Percentiles rank a stretch among this genome's conserved stretches.
Conservation (phyloP, 129 eudicot species). For the Arctium lappa region DNA sequence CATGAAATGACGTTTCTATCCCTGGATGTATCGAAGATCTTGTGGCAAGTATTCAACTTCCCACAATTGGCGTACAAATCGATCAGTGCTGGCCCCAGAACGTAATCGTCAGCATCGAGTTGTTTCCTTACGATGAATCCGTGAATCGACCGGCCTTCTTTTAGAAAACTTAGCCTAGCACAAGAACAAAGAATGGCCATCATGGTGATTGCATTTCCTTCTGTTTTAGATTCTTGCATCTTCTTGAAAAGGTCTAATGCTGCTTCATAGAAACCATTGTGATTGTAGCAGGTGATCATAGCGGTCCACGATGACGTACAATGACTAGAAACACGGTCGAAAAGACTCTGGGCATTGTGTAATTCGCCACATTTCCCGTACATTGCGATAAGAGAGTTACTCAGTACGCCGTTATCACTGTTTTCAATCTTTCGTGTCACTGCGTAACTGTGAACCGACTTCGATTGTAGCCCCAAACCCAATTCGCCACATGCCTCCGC, state of each 20-base stretch:
- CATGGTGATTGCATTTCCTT: conserved; percentile 60
- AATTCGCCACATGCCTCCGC: conserved; percentile 69
- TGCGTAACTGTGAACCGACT: conserved; percentile 57
- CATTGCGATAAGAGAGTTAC: conserved; percentile 66
- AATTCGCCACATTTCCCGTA: conserved; percentile 77
- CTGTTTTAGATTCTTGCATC: conserved; percentile 43
- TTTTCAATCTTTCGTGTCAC: conserved; percentile 37
- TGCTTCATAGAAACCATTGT: conserved; percentile 38
- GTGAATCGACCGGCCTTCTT: conserved; percentile 57
- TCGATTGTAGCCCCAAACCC: conserved; percentile 49
- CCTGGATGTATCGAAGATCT: conserved; percentile 32
- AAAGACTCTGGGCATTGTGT: conserved; percentile 42
- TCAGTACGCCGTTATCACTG: conserved; percentile 25
- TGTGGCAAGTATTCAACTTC: conserved; percentile 33
- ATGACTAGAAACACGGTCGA: conserved; percentile 21
- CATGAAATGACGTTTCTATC: conserved; percentile 49
- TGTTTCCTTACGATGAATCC: conserved; percentile 43
- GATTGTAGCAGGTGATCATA: conserved; percentile 68
- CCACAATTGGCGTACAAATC: conserved; percentile 68
- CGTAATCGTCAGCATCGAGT: conserved; percentile 37
- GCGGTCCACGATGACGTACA: conserved; percentile 57
- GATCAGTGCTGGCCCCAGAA: conserved; percentile 49
- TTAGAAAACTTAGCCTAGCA: conserved; percentile 50
- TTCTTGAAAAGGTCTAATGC: conserved; percentile 42
- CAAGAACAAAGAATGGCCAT: conserved; percentile 65